Conservation (phyloP, 2,329 filamentous ascomycete genomes). For the Trichoderma hamatum region DNA sequence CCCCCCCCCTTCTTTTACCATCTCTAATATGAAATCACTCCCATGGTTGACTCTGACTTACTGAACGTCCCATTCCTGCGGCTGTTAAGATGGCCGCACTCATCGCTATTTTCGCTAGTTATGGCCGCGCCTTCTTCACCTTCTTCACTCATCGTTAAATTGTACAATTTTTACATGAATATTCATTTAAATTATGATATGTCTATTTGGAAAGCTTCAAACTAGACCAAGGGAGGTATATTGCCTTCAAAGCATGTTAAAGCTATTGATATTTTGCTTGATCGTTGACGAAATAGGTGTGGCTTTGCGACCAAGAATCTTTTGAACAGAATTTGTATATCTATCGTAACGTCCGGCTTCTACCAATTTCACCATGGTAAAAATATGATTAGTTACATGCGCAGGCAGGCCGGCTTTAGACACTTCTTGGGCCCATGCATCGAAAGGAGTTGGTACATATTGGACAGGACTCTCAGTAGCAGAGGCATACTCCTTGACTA, state of each 20-base stretch:
- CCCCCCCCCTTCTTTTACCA: no score
- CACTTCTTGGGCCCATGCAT: not conserved
- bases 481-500: not conserved
- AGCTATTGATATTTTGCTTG: not conserved
- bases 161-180: no score
- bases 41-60: no score
- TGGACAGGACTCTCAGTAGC: not conserved
- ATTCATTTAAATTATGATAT: no score
- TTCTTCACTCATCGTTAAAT: no score
- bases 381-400: not conserved
- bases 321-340: not conserved
- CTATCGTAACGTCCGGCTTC: not conserved
- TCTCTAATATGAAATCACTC: no score
- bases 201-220: no score
- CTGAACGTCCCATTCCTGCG: no score
- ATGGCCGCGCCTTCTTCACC: no score
- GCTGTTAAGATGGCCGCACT: no score
- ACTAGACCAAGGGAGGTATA: no score
- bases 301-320: not conserved
- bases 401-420: not conserved
- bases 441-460: not conserved
- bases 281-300: not conserved
- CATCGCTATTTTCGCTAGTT: no score
- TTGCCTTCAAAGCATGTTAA: not conserved
- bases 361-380: not conserved